Conservation (phyloP, 2,329 filamentous ascomycete genomes). For the Sphaerulina musiva region DNA sequence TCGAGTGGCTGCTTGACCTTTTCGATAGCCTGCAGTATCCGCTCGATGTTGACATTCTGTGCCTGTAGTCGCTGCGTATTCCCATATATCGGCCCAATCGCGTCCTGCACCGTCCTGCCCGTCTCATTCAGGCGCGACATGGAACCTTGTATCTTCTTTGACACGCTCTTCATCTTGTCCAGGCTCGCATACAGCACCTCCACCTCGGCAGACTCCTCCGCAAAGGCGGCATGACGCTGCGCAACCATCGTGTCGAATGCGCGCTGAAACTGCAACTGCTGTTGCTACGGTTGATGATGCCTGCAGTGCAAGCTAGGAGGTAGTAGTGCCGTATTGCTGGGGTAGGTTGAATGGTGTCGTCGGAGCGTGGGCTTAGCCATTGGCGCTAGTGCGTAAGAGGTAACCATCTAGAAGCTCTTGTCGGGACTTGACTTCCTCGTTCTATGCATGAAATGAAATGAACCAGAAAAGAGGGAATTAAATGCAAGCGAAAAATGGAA, state of each 20-base stretch:
- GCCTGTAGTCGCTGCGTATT: conserved; percentile 85
- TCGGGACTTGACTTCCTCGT: too few species aligned
- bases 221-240: conserved; percentile 52
- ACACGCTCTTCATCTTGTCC: conserved; percentile 86
- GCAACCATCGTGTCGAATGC: conserved; percentile 43
- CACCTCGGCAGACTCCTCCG: conserved; percentile 62
- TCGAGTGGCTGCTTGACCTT: conserved; percentile 84
- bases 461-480: too few species aligned
- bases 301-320: too few species aligned
- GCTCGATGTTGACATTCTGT: conserved; percentile 84
- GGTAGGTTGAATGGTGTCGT: too few species aligned
- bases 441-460: too few species aligned
- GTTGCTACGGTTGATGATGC: too few species aligned
- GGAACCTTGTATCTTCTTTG: conserved; percentile 90
- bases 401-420: too few species aligned
- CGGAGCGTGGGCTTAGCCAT: too few species aligned
- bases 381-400: too few species aligned
- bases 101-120: conserved; percentile 83
- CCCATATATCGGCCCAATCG: conserved; percentile 84
- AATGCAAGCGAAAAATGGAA: too few species aligned
- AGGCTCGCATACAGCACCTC: conserved; percentile 63
- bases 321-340: too few species aligned
- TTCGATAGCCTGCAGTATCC: conserved; percentile 78
- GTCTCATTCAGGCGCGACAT: conserved; percentile 77
- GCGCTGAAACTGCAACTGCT: too few species aligned